Percentiles rank a stretch among this genome's conserved stretches.
phyloP scores from a whole-genome alignment of 78 protist species.

The Polysphondylium violaceum region DNA sequence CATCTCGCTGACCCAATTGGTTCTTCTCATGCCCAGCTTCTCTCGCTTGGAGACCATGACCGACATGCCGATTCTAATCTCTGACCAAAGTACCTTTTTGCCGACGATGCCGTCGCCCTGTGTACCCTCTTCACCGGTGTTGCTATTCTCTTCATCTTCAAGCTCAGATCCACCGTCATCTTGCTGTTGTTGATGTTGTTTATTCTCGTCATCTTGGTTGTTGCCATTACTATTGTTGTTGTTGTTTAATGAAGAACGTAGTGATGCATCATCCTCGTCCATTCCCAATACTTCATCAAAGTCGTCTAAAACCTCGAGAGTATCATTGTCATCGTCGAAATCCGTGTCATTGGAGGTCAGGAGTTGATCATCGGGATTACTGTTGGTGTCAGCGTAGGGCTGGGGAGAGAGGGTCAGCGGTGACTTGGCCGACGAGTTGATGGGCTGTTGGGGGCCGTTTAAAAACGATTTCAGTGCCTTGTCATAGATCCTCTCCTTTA shows the following conservation, averaged over 20 bases:
- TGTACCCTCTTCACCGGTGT: slow-evolving; percentile 42
- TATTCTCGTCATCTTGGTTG: not conserved
- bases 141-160: slow-evolving; percentile 15
- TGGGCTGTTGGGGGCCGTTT: slow-evolving; percentile 1
- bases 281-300: slow-evolving; percentile 51
- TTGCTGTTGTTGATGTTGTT: not conserved
- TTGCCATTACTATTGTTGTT: not conserved
- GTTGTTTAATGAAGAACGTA: too few species aligned
- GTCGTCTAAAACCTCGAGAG: slow-evolving; percentile 2
- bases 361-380: not conserved
- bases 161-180: not conserved
- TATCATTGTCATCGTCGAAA: slow-evolving; percentile 43
- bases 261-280: slow-evolving; percentile 13
- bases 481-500: slow-evolving; percentile 59
- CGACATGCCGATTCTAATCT: slow-evolving; percentile 47
- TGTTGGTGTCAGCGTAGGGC: not conserved
- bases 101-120: slow-evolving; percentile 39
- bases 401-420: too few species aligned
- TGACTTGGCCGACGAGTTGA: not conserved
- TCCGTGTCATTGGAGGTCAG: slow-evolving; percentile 18
- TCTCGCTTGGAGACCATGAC: slow-evolving; percentile 44
- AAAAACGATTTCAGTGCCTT: slow-evolving; percentile 41
- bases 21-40: slow-evolving; percentile 24
- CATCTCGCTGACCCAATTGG: slow-evolving; percentile 78
- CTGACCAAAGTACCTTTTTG: slow-evolving; percentile 26